A percentile compares a stretch with the other conserved stretches of the same genome.
These are phyloP conservation scores for Naematelia aurantialba DNA, from an alignment of 768 basidiomycete genomes.

Conservation along the genomic window DNA sequence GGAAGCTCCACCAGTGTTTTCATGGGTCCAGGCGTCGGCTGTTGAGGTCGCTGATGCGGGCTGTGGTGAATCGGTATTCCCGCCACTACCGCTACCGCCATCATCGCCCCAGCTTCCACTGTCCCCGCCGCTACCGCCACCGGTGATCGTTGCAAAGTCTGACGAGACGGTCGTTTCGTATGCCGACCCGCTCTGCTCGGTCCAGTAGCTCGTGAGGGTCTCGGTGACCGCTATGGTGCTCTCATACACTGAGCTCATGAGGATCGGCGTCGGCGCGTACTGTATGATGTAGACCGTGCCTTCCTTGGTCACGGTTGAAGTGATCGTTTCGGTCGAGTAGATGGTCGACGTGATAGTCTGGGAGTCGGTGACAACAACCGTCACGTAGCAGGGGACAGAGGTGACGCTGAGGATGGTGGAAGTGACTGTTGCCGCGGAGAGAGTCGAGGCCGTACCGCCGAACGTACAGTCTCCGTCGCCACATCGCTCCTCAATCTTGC, in stretches of 20 bases:
- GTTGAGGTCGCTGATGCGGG: background rate
- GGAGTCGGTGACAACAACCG: slow-evolving; percentile 30
- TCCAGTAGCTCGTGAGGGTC: slow-evolving; percentile 29
- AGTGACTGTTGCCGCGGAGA: slow-evolving; percentile 32
- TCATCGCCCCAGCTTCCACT: no score
- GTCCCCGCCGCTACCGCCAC: background rate
- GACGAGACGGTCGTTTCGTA: slow-evolving; percentile 6
- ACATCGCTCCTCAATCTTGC: slow-evolving; percentile 13
- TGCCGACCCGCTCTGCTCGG: background rate
- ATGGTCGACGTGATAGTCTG: slow-evolving; percentile 27
- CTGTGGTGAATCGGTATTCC: background rate
- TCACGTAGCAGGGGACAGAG: slow-evolving; percentile 37
- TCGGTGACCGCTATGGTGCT: slow-evolving; percentile 26
- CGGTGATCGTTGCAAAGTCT: background rate
- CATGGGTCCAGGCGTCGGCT: background rate
- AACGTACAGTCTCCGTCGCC: slow-evolving; percentile 17
- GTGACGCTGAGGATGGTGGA: slow-evolving; percentile 34
- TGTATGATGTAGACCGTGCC: slow-evolving; percentile 36
- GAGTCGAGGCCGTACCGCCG: slow-evolving; percentile 17
- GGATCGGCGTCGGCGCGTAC: slow-evolving; percentile 32
- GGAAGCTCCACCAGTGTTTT: background rate
- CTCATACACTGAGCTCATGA: slow-evolving; percentile 17
- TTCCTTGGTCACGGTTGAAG: slow-evolving; percentile 30
- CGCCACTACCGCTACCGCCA: background rate
- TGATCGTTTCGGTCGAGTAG: slow-evolving; percentile 38